Evolutionary conservation across 1,284 basidiomycete species (phyloP).

Genomic region (Neolentinus lepideus): DNA sequence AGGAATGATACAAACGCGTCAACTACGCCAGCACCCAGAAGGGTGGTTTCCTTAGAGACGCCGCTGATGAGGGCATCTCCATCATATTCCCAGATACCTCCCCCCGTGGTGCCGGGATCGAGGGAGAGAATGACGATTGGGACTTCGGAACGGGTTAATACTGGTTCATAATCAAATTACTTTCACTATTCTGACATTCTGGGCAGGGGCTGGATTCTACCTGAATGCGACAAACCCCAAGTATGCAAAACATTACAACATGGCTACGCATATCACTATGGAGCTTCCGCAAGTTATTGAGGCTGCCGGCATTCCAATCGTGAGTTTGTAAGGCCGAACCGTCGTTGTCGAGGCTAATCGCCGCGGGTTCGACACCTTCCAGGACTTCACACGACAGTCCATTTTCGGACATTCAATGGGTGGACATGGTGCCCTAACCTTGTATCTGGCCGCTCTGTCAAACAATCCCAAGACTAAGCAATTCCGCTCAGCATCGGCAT

Average conservation of each 20-base stretch:
- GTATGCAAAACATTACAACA: slow-evolving; percentile 85
- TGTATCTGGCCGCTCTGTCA: slow-evolving; percentile 71
- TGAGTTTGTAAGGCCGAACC: slow-evolving; percentile 23
- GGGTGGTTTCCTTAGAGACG: slow-evolving; percentile 76
- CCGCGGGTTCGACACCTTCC: slow-evolving; percentile 1
- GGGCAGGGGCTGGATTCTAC: slow-evolving; percentile 85
- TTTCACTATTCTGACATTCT: not conserved
- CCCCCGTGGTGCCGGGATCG: slow-evolving; percentile 86
- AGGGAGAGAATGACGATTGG: slow-evolving; percentile 86
- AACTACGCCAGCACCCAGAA: slow-evolving; percentile 69
- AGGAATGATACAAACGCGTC: not conserved
- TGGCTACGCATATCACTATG: slow-evolving; percentile 77
- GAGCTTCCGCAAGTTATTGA: slow-evolving; percentile 80
- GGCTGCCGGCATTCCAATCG: slow-evolving; percentile 60
- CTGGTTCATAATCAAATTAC: slow-evolving; percentile 1
- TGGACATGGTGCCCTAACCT: slow-evolving; percentile 89
- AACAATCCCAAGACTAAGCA: slow-evolving; percentile 38
- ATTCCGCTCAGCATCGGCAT: slow-evolving; percentile 90
- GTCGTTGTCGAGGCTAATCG: not conserved
- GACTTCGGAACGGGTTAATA: slow-evolving; percentile 76
- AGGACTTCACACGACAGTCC: slow-evolving; percentile 69
- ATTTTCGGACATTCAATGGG: slow-evolving; percentile 91
- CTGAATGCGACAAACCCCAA: slow-evolving; percentile 80
- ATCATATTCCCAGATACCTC: slow-evolving; percentile 96
- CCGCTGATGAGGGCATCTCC: slow-evolving; percentile 80